Base-by-base conservation (phyloP, 257 asterid genomes). In the Eustoma russellianum region DNA sequence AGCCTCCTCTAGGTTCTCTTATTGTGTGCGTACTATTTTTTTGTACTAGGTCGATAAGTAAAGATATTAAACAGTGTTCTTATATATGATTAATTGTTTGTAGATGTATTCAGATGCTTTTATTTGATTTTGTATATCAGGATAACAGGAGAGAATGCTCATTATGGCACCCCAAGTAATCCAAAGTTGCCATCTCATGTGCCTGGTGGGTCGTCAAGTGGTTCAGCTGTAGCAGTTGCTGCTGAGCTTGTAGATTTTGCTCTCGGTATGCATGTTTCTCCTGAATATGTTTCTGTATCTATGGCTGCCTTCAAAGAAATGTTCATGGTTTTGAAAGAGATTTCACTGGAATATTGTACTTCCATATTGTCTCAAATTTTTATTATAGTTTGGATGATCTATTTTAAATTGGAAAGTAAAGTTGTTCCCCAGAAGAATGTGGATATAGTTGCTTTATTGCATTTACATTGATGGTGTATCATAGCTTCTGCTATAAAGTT, bases 151-250 rank as follows among this genome's bases (percentile, higher is more conserved):
- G 83, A 72, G 67, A 88, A 88, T 75, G 77, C 59, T 58, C 68
- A 61, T 48, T 79, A 73, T 47, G 94, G 95, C 64, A 83, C 93
- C 54, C 99, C 97, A 18, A 81, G 71, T 51, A 92, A 92, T 74
- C 97, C 97, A 19, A 66, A 71, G 48, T 69, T 68, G 62, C 91
- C 88, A 51, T 72, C 94, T 59, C 81, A 70, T 78, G 68, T 76
- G 59, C 95, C 97, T 8, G 95, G 99, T 40, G 97, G 99, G 52
- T 83, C 97, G 13, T 76, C 85, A 61, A 83, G 97, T 78, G 97
- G 99, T 65, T 79, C 99, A 35, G 93, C 95, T 30, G 97, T 83
- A 51, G 93, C 93, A 52, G 95, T 88, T 70, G 93, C 95, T 13
- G 87, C 91, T 34, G 73, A 78, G 48, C 76, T 88, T 17, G 85